Base-by-base conservation (phyloP, 352 stramenopile species). In the Globisporangium uncinulatum region DNA sequence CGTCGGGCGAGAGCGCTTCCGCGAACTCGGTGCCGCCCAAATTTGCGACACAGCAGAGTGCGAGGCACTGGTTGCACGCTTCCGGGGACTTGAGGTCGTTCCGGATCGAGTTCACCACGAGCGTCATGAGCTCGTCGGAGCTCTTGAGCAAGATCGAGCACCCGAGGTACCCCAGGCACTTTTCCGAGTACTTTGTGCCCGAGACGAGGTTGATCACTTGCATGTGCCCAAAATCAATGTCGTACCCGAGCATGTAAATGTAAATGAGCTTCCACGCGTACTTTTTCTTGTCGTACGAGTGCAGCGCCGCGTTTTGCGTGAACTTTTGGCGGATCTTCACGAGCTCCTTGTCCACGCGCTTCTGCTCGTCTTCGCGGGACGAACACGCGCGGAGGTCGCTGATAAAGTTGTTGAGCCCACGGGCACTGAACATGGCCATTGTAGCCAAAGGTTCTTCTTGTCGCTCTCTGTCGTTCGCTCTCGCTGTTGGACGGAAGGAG, bases 251-350 rank as follows among this genome's bases (percentile, higher is more conserved):
- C 76, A 99, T 98, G 74, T 97, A 98, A 73, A 99, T 99, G 77
- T 99, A 99, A 29, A 99, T 97, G 57, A 99, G 77, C 79, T 99
- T 99, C 96, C 96, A 99, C 50, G 98, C 94, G 74, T 99, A 99
- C 74, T 99, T 99, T 70, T 99, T 99, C 56, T 96, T 87, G 71
- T 99, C 92, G 71, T 99, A 99, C 44, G 87, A 95, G 61, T 92
- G 95, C 36, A 99, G 73, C 39, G 67, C 57, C 36, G 76, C 73
- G 15, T 71, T 79, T 50, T 90, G 83, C 52, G 92, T 97, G 74
- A 99, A 99, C 66, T 98, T 98, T 61, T 97, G 87, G 13, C 97
- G 92, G 61, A 99, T 98, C 69, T 99, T 99, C 48, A 86, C 96
- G 17, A 99, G 76, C 76, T 99, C 96, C 67, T 98, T 98, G 67